Conservation (phyloP, 2,329 filamentous ascomycete genomes). For the Neoscytalidium dimidiatum region DNA sequence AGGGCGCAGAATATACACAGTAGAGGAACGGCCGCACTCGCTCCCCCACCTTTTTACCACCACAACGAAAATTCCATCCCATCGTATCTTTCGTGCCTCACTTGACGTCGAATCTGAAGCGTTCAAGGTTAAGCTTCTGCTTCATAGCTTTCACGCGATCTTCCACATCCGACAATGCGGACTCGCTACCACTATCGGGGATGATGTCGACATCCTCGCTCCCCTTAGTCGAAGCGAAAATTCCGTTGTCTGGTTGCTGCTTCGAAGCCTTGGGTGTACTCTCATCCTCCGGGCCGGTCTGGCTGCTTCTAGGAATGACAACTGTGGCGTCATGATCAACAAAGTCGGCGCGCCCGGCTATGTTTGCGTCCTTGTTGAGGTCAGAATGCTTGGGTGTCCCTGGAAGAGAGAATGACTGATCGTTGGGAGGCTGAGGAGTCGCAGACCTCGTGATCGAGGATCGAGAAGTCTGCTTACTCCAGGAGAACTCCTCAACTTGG, state of each 20-base stretch:
- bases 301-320: conserved; percentile 29
- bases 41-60: too few species aligned
- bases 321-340: conserved; percentile 32
- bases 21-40: neutral
- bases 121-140: conserved; percentile 1
- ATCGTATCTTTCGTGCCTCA: neutral
- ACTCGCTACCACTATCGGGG: conserved; percentile 45
- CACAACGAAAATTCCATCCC: neutral
- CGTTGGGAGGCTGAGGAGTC: neutral
- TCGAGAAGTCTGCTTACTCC: neutral
- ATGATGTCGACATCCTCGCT: conserved; percentile 49
- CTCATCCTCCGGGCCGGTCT: neutral
- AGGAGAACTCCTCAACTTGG: neutral
- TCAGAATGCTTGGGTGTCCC: neutral
- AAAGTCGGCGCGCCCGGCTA: conserved; percentile 29
- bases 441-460: neutral
- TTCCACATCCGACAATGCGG: neutral
- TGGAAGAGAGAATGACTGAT: neutral
- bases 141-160: neutral
- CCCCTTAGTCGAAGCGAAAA: conserved; percentile 31
- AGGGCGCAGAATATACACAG: neutral
- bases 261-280: neutral
- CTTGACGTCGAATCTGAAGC: conserved; percentile 9
- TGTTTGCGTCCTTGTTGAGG: neutral
- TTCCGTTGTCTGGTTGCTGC: neutral